Evolutionary conservation across 2,329 filamentous ascomycete genomes (phyloP), one percentile per base, ranked within the genome.

Genomic region (Lasiodiplodia sp.): DNA sequence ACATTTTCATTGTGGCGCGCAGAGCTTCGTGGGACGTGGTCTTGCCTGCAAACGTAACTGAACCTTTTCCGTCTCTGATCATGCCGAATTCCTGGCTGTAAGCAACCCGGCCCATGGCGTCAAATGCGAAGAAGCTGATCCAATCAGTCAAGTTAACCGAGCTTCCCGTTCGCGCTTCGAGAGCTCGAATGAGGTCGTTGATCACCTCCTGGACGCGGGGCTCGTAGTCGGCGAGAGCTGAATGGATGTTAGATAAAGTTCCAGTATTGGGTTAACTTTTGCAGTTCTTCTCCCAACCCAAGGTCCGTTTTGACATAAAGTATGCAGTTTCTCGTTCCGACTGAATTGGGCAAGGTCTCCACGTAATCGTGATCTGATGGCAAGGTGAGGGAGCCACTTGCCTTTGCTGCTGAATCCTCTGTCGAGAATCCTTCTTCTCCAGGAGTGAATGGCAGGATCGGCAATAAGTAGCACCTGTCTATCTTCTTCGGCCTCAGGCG

Each of bases 21-120:
- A 83, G 71, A 12, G 53, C 37, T 11, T 56, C 37, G 40, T 58
- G 8, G 21, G 53, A 57, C 6, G 64, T 57, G 25, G 25, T 34
- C 21, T 58, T 57, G 49, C 3, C 70, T 73, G 53, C 75, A 69
- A 56, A 81, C 77, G 0, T 77, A 70, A 67, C 78, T 71, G 23
- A 76, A 25, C 64, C 71, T 37, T 64, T 60, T 1, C 71, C 75
- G 7, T 44, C 69, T 18, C 71, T 70, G 18, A 81, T 71, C 76
- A 82, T 81, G 31, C 75, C 74, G 72, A 84, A 82, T 47, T 78
- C 75, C 64, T 81, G 78, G 25, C 76, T 81, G 67, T 82, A 81
- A 8, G 76, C 78, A 21, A 84, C 72, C 66, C 84, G 82, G 7
- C 82, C 82, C 80, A 86, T 85, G 25, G 85, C 78, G 69, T 86